phyloP scores from a whole-genome alignment of 257 asterid genomes.

The Solanum peruvianum region DNA sequence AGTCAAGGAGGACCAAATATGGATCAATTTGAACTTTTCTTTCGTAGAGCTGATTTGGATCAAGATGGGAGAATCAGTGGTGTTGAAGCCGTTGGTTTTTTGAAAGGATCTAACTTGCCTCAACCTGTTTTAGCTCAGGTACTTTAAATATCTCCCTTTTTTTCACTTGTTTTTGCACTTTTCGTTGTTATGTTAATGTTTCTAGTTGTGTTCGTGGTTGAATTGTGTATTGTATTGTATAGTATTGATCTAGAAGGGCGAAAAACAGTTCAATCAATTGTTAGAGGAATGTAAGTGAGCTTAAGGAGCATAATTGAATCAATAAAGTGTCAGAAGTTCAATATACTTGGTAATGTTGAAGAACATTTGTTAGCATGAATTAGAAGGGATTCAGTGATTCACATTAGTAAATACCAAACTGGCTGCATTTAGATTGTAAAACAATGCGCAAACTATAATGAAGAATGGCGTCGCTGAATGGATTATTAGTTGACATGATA shows the following conservation, averaged over 20 bases:
- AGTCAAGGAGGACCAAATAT: constrained; percentile 21
- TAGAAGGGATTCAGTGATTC: neutral
- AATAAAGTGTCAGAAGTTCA: neutral
- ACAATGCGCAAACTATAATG: neutral
- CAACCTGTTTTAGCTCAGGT: constrained; percentile 85
- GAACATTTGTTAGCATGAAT: neutral
- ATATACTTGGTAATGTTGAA: neutral
- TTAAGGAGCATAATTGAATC: neutral
- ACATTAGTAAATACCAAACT: neutral
- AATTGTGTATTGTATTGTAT: neutral
- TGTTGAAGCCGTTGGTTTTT: constrained; percentile 72
- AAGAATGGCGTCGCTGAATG: neutral
- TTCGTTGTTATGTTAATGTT: neutral
- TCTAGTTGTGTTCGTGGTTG: neutral
- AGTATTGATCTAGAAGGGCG: neutral
- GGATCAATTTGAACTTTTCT: constrained; percentile 81
- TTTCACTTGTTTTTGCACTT: neutral
- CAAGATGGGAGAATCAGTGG: constrained; percentile 94
- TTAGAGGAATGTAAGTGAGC: neutral
- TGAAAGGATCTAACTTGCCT: constrained; percentile 77
- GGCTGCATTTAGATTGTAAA: neutral
- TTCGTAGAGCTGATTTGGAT: constrained; percentile 87
- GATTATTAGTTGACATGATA: neutral
- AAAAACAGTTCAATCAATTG: neutral
- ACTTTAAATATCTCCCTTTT: neutral